phyloP scores from a whole-genome alignment of 495 filamentous ascomycete species.

The Schizothecium vesticola region DNA sequence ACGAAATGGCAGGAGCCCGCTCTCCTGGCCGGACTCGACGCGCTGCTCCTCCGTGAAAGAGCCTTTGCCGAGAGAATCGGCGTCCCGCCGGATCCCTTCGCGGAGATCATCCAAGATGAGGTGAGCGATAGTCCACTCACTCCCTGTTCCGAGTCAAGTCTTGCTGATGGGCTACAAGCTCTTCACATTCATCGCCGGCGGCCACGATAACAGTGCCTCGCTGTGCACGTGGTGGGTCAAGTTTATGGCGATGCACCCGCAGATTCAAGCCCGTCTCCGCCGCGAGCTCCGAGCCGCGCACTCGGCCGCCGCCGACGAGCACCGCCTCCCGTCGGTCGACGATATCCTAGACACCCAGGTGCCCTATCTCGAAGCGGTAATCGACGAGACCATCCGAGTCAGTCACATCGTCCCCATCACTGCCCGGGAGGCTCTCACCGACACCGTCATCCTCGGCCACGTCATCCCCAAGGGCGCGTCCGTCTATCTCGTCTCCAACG shows the following conservation, averaged over 20 bases:
- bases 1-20: too few relatives aligned
- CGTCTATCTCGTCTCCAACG: not conserved
- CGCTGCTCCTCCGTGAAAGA: too few relatives aligned
- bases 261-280: not conserved
- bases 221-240: not conserved
- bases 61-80: too few relatives aligned
- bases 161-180: too few relatives aligned
- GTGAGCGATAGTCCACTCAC: too few relatives aligned
- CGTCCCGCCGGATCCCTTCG: not conserved
- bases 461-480: not conserved
- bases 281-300: not conserved
- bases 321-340: not conserved
- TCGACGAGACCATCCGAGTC: conserved; percentile 3
- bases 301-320: not conserved
- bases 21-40: too few relatives aligned
- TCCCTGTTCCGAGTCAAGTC: too few relatives aligned
- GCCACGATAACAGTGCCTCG: not conserved
- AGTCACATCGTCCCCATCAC: not conserved
- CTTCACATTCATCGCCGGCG: not conserved
- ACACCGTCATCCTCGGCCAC: not conserved
- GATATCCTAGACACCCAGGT: not conserved
- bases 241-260: not conserved
- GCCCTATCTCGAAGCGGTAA: conserved; percentile 9
- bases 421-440: not conserved
- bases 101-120: not conserved